Evolutionary conservation across 495 filamentous ascomycete genomes (phyloP), one percentile per base, ranked within the genome.

Genomic region (Bacidia rubella): DNA sequence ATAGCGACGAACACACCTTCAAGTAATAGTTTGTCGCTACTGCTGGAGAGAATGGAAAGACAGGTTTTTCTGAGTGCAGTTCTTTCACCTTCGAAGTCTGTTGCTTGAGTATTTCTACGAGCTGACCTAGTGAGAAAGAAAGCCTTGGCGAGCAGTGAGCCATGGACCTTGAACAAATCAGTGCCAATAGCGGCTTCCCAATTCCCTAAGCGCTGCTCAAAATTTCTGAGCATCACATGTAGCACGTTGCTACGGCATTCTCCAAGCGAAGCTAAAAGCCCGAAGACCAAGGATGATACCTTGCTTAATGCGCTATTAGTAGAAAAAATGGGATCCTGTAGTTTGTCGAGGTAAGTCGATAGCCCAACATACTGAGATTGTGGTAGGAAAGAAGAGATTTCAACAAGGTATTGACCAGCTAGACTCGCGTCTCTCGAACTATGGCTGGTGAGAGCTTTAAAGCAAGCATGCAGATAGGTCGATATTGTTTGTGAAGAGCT

Each of bases 201-300:
- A 11, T 58, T 55, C 25, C 65, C 51, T 1, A 73, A 61, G 15
- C 66, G 70, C 24, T 57, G 54, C 17, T 68, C 59, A 25, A 81
- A 63, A 10, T 68, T 60, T 0, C 57, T 38, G 3, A 77, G 56
- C 23, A 77, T 68, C n/a, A 58, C 62, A 7, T 57, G 52, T 15
- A 79, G 53, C 3, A 65, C 50, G 2, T 52, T 52, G 15, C 67
- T 60, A 10, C 65, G 17, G 22, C 72, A 71, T 49, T 69, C 58
- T 20, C 74, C 70, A 58, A 89, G 81, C 1, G 86, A 82, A 2
- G 77, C 80, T 1, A 97, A 66, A 22, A 96, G 79, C 2, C 92
- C 92, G 56, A 90, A 82, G 0, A 81, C 76, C 47, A 80, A 78
- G 25, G 87, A 79, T 7, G 81, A 78, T 15, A 77, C 68, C 39